A percentile compares a stretch with the other conserved stretches of the same genome.
These are phyloP conservation scores for Aphanomyces stellatus DNA, from an alignment of 352 stramenopile genomes.

Conservation along the genomic window DNA sequence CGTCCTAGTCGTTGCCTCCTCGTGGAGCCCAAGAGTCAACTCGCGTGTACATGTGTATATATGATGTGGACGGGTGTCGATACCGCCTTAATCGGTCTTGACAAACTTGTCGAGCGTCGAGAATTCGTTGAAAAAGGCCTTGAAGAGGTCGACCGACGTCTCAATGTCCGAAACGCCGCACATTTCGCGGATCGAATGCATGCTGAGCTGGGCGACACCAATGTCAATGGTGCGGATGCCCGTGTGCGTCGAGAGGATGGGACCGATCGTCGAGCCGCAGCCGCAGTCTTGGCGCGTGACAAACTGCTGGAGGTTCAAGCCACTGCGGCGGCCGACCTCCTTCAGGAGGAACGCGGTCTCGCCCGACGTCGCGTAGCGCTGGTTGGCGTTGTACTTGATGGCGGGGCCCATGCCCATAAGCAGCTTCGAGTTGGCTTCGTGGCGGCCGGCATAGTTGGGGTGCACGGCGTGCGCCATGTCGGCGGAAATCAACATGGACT, in stretches of 20 bases:
- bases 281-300: constrained; percentile 94
- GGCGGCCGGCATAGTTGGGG: constrained; percentile 95
- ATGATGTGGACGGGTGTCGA: too few species aligned
- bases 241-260: constrained; percentile 90
- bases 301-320: constrained; percentile 92
- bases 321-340: constrained; percentile 81
- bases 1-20: neutral
- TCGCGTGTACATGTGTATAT: too few species aligned
- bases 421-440: constrained; percentile 91
- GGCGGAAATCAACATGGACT: constrained; percentile 84
- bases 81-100: constrained; percentile 61
- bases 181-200: constrained; percentile 97
- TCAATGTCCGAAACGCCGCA: constrained; percentile 88
- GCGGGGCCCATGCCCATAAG: constrained; percentile 91
- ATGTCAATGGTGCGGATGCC: constrained; percentile 97
- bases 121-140: constrained; percentile 90
- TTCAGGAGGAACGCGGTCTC: constrained; percentile 90
- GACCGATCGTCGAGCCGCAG: constrained; percentile 96
- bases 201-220: constrained; percentile 93
- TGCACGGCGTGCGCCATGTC: constrained; percentile 98
- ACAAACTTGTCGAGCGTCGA: constrained; percentile 79
- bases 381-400: constrained; percentile 99
- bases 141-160: constrained; percentile 84
- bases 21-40: neutral
- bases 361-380: constrained; percentile 94